Percentiles rank a stretch among this genome's conserved stretches.
phyloP scores from a whole-genome alignment of 306 rosid species.

The Quercus ilex region DNA sequence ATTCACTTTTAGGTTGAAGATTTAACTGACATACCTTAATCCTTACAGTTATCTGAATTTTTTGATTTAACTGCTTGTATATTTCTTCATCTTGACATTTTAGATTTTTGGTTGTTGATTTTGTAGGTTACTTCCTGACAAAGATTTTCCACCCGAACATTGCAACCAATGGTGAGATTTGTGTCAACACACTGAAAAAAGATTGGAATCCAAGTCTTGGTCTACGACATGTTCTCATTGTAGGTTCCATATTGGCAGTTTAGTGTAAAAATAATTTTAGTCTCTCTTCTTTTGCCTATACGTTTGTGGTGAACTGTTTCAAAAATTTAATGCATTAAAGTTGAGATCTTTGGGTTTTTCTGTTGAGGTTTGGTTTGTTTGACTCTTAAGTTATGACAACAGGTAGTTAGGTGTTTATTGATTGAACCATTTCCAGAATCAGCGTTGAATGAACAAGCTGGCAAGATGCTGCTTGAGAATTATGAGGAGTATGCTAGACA shows the following conservation, averaged over 20 bases:
- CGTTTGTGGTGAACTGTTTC: neutral
- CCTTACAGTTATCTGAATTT: too few relatives aligned
- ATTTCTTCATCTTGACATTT: neutral
- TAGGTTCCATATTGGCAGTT: conserved; percentile 30
- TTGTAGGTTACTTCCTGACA: conserved; percentile 82
- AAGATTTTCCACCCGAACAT: conserved; percentile 95
- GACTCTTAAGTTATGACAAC: conserved; percentile 18
- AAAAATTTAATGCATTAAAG: conserved; percentile 1
- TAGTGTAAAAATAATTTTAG: neutral
- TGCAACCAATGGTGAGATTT: conserved; percentile 87
- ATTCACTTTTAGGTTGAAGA: too few relatives aligned
- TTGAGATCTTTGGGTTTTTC: conserved; percentile 10
- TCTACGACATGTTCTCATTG: conserved; percentile 83
- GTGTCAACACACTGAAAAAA: conserved; percentile 93
- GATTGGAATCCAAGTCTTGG: conserved; percentile 99
- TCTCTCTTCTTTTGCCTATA: neutral
- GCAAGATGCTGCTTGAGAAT: conserved; percentile 86
- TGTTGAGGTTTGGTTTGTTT: conserved; percentile 2
- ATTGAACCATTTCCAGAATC: conserved; percentile 99
- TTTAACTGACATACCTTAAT: too few relatives aligned
- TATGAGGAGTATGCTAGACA: conserved; percentile 96
- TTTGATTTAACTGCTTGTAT: too few relatives aligned
- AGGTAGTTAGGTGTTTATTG: conserved; percentile 98
- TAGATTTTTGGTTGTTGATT: conserved; percentile 17
- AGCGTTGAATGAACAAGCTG: conserved; percentile 95